These are phyloP conservation scores for Inonotus hispidus DNA, from an alignment of 1,284 basidiomycete species.

Conservation along the genomic window DNA sequence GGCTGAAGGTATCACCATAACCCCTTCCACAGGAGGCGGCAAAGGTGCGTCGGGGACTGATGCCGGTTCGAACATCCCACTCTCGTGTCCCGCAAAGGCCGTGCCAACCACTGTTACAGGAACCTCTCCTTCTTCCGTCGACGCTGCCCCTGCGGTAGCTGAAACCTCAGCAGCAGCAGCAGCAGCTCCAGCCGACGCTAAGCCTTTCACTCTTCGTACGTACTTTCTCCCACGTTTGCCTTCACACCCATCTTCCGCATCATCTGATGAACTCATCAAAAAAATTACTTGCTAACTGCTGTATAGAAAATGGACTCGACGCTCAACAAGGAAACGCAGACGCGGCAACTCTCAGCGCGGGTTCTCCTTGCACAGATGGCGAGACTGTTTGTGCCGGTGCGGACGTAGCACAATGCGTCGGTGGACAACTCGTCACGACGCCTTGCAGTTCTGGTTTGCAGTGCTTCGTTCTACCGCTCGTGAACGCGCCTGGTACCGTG, in stretches of 20 bases:
- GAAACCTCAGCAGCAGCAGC: constrained; percentile 22
- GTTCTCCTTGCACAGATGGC: constrained; percentile 41
- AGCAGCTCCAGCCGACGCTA: constrained; percentile 17
- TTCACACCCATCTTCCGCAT: no score
- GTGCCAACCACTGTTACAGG: background rate
- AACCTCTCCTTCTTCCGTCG: constrained; percentile 15
- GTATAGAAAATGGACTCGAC: constrained; percentile 42
- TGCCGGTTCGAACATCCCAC: background rate
- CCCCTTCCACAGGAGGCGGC: constrained; percentile 9
- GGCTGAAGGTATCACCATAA: constrained; percentile 20
- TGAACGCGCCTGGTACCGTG: constrained; percentile 47
- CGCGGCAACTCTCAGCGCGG: constrained; percentile 38
- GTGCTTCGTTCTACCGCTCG: constrained; percentile 55
- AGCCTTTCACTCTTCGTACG: constrained; percentile 18
- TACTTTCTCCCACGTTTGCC: constrained; percentile 31
- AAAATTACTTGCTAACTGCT: no score
- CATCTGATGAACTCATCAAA: no score
- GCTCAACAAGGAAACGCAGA: constrained; percentile 47
- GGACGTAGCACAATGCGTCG: constrained; percentile 40
- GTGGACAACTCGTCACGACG: constrained; percentile 37
- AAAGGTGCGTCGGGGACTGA: constrained; percentile 1
- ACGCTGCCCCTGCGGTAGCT: constrained; percentile 21
- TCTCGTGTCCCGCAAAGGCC: background rate
- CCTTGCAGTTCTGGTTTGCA: constrained; percentile 35
- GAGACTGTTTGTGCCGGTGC: constrained; percentile 33